Evolutionary conservation across 2,329 filamentous ascomycete genomes (phyloP), one percentile per base, ranked within the genome.

Genomic region (Alternaria panax): DNA sequence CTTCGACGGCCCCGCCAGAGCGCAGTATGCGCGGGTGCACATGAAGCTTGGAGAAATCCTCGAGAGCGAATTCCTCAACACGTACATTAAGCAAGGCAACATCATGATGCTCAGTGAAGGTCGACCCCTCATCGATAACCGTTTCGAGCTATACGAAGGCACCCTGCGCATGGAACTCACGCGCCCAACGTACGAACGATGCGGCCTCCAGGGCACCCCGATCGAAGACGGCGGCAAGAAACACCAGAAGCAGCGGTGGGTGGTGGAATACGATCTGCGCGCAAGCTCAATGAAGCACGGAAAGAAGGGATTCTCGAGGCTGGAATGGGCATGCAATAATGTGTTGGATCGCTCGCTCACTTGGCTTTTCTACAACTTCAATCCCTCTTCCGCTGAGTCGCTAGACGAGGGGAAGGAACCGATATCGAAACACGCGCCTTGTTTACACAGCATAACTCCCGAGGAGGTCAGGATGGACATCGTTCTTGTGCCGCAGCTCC

Each of bases 101-200:
- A 81, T 96, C 48, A 78, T 92, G 67, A 92, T 98, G 90, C 84
- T 97, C 2, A 97, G 93, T 0, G 87, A 93, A 75, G 93, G 92
- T 12, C 85, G 85, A 30, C 81, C 85, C 7, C 88, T 87, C 2
- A 83, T 89, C 2, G 90, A 93, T 70, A 91, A 91, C 67, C 83
- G 90, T 3, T 94, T 92, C 74, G 86, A 86, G 0, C 79, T 98
- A 1, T 83, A 80, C 57, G 85, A 92, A 66, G 92, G 92, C 0
- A 80, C 86, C 0, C 82, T 99, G 32, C 87, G 84, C 4, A 83
- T 99, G 68, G 90, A 92, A 68, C 83, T 98, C 25, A 90, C 92
- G 64, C 92, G 90, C 67, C 88, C 93, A 54, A 88, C 87, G 0
- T 97, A 93, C 76, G 93, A 98, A 77, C 86, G 89, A 47, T 88